Evolutionary conservation across 2,329 filamentous ascomycete species (phyloP), one percentile per base, ranked within the genome.

Genomic region (Colletotrichum lupini): DNA sequence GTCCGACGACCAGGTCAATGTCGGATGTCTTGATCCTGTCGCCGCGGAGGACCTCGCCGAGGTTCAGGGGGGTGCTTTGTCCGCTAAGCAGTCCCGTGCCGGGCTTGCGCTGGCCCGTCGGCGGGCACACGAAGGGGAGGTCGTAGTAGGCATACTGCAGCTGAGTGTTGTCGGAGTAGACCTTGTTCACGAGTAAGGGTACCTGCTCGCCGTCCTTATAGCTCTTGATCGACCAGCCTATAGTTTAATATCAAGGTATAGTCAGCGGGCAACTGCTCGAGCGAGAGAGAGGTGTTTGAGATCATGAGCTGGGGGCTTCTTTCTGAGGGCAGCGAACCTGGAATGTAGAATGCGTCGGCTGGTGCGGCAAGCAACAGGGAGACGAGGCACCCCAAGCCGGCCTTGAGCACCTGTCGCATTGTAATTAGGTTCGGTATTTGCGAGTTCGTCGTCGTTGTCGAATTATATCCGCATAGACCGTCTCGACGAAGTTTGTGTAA

Each of bases 131-230:
- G 81, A 97, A 97, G 8, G 95, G 94, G 1, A 97, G 91, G 77
- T 97, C 93, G 81, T 93, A 94, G 85, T 96, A 97, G 77, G 94
- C 94, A 89, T 95, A 97, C 82, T 97, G 94, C n/a, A 97, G 86
- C 81, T 97, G 93, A 8, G 94, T 97, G 78, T 94, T 92, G 83
- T 97, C 95, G 68, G 94, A 97, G 83, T 95, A 97, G 78, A 95
- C 92, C 82, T 97, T 97, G 85, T 97, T 97, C 76, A 97, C 93
- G 68, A 96, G 91, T n/a, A 98, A 87, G 1, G 95, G 94, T 52
- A 97, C 93, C 12, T 91, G 87, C 77, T 97, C 93, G 81, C 91
- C 89, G 75, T 95, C 90, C 76, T 88, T 88, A 81, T 97, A 97
- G 79, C 91, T 94, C 80, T 92, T 93, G 79, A 95, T 91, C 6